These are phyloP conservation scores for Flueggea neowawraea DNA, from an alignment of 441 rosid species.

Conservation along the genomic window DNA sequence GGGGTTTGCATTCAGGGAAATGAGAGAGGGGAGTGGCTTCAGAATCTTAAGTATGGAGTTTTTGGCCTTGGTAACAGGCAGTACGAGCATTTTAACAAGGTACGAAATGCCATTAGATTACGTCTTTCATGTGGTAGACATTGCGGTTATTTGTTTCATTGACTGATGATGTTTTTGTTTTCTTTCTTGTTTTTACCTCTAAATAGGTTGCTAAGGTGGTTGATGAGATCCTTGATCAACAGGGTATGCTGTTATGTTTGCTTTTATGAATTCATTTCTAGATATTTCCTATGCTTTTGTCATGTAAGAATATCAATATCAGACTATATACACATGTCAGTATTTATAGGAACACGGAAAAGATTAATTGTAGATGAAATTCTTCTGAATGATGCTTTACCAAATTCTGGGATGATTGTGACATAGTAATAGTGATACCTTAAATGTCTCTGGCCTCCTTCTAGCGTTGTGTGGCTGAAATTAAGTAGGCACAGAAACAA, in stretches of 20 bases:
- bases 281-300: not conserved
- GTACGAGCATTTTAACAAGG: slow-evolving; percentile 98
- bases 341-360: no score
- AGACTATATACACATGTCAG: no score
- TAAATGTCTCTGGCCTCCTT: no score
- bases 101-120: slow-evolving; percentile 10
- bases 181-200: not conserved
- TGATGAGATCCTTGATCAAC: slow-evolving; percentile 64
- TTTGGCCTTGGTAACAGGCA: slow-evolving; percentile 99
- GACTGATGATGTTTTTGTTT: not conserved
- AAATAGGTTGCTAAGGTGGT: slow-evolving; percentile 81
- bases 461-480: no score
- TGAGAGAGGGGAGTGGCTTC: slow-evolving; percentile 78
- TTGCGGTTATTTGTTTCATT: not conserved
- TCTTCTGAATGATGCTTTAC: no score
- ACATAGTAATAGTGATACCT: no score
- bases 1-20: slow-evolving; percentile 40
- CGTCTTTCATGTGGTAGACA: not conserved
- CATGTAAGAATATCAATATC: no score
- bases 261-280: not conserved
- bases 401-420: no score
- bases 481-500: no score
- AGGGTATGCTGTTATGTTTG: slow-evolving; percentile 51
- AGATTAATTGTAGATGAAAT: no score
- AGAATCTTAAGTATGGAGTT: slow-evolving; percentile 67